phyloP scores from a whole-genome alignment of 768 basidiomycete species.

The Tricholoma saponaceum region DNA sequence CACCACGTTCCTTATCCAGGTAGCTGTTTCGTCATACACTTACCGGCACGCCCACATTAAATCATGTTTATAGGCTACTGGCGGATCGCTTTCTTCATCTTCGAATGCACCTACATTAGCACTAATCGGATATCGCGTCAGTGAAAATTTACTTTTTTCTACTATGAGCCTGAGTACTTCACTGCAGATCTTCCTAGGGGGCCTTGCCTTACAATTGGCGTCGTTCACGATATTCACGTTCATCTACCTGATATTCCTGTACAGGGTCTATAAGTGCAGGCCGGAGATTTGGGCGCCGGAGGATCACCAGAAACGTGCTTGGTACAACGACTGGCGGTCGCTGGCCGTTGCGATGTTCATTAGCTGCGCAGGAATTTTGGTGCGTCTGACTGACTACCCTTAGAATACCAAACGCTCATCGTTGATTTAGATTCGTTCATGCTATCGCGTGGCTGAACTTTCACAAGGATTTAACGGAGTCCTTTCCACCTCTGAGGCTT shows the following conservation, averaged over 20 bases:
- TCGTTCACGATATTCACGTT: slow-evolving; percentile 48
- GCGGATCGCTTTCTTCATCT: slow-evolving; percentile 44
- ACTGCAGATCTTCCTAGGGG: slow-evolving; percentile 49
- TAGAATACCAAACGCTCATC: not conserved
- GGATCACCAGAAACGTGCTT: too few relatives aligned
- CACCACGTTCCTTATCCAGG: slow-evolving; percentile 65
- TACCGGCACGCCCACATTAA: not conserved
- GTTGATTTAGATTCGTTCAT: slow-evolving; percentile 53
- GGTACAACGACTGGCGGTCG: slow-evolving; percentile 57
- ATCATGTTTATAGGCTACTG: slow-evolving; percentile 33
- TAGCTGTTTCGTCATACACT: slow-evolving; percentile 12
- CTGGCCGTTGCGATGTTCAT: slow-evolving; percentile 46
- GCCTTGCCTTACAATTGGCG: slow-evolving; percentile 49
- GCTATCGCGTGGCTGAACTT: slow-evolving; percentile 56
- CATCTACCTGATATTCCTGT: slow-evolving; percentile 45
- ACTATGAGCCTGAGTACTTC: not conserved
- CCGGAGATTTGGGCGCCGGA: slow-evolving; percentile 42
- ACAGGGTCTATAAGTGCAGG: slow-evolving; percentile 39
- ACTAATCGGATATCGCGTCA: slow-evolving; percentile 32
- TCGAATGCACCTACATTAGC: slow-evolving; percentile 21
- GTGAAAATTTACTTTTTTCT: slow-evolving; percentile 9
- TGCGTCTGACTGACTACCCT: slow-evolving; percentile 24
- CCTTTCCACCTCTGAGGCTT: slow-evolving; percentile 53
- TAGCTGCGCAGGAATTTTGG: slow-evolving; percentile 62
- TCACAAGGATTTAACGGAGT: slow-evolving; percentile 59